phyloP scores from a whole-genome alignment of 108 stramenopile genomes.

The Nannochloropsis salina region DNA sequence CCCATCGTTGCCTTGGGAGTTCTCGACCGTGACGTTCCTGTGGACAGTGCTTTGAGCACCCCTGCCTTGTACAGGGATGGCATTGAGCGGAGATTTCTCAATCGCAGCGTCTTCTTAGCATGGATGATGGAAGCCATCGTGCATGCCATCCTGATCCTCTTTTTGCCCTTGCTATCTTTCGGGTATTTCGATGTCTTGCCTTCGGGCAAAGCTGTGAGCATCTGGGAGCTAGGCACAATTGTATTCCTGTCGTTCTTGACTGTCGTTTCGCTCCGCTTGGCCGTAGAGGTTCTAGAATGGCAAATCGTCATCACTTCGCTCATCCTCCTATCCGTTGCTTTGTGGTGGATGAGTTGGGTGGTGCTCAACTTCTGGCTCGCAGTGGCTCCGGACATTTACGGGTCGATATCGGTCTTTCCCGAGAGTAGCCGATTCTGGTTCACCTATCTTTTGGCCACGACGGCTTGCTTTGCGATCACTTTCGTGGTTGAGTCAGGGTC shows the following conservation, averaged over 20 bases:
- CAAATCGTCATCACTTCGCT: not conserved
- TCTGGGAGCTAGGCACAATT: constrained; percentile 36
- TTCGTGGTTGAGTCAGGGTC: not conserved
- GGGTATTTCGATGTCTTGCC: constrained; percentile 30
- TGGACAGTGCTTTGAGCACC: constrained; percentile 56
- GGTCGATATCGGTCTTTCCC: not conserved
- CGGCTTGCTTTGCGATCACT: not conserved
- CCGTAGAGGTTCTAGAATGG: constrained; percentile 28
- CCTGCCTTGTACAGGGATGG: constrained; percentile 51
- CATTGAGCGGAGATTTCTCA: constrained; percentile 26
- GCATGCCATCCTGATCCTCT: constrained; percentile 26
- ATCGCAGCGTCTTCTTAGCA: constrained; percentile 21
- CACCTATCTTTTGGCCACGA: not conserved
- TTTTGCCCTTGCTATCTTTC: constrained; percentile 33
- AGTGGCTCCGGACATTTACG: not conserved
- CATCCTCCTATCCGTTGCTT: not conserved
- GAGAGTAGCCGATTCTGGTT: constrained; percentile 12
- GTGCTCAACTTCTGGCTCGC: not conserved
- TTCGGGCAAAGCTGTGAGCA: constrained; percentile 27
- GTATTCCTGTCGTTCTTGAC: constrained; percentile 30
- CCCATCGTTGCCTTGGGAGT: constrained; percentile 53
- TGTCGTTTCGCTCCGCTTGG: constrained; percentile 31
- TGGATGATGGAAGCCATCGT: constrained; percentile 36
- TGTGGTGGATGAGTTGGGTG: not conserved
- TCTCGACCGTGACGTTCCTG: constrained; percentile 56